Base-by-base conservation (phyloP, 345 rosid genomes). In the Turritis glabra region DNA sequence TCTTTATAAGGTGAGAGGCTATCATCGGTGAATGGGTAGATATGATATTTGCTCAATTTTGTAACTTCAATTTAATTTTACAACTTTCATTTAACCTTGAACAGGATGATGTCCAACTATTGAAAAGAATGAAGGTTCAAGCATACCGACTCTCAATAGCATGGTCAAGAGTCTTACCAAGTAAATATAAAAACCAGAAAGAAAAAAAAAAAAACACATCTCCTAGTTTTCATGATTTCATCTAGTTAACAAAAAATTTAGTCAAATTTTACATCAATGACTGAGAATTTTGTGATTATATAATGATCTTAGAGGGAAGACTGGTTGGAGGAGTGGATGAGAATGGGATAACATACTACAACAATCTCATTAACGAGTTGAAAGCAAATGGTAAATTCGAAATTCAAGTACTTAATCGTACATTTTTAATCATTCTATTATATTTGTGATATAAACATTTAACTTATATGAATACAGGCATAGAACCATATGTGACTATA, bases 311-410 rank as follows among this genome's bases (percentile, higher is more conserved):
- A 72, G 85, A 78, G 53, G 90, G 88, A 35, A 82, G 81, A 53
- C 8, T 84, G 43, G 66, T 43, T 18, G 81, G 81, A 5, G 77
- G 84, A 55, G 75, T 84, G 17, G 85, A 85, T 65, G 66, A 65
- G 14, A 38, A 72, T 5, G 90, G 87, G 17, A 62, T 85, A 4
- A 19, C 23, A 6, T 84, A 79, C 80, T 84, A 86, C 82, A 86
- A 77, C 23, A 82, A 80, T 33, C 87, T 86, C 64, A 86, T 86
- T 41, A 69, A 61, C 38, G 68, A 60, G 29, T 37, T 72, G 14
- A 61, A 21, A 72, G 40, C 37, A 7, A 68, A 54, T 27, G 73
- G 73, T 68, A 18, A 68, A 41, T 5, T 33, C 8, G 17, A 5
- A 30, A 29, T 2, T 19, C 43, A 15, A 8, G 8, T 62, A 40